Evolutionary conservation across 1,284 basidiomycete genomes (phyloP), one percentile per base, ranked within the genome.

Genomic region (Phaffia rhodozyma): DNA sequence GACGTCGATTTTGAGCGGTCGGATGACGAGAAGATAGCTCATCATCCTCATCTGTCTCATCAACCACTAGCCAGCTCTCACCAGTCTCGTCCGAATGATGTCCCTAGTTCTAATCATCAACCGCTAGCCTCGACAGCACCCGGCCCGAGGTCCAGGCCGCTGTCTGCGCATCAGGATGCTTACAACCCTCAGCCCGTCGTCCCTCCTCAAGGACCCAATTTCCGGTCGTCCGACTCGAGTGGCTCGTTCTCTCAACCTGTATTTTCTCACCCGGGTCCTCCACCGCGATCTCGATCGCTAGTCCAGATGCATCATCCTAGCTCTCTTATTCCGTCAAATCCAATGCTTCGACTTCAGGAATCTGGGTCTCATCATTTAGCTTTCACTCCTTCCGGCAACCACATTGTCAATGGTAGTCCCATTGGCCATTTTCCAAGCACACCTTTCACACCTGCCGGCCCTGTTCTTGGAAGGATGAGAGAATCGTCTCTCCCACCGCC

Each of bases 341-440:
- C 51, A 16, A 48, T 23, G 3, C n/a, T 61, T 11, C 23, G 49
- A 13, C 52, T 47, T 0, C 38, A 43, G 38, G 60, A 50, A 13
- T 32, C 27, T 6, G 53, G 60, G 11, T 59, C 58, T 4, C 52
- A 61, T n/a, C 50, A 55, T 32, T 38, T 61, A 21, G 34, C 59
- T 30, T 50, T 60, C 51, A 60, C 59, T 20, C 59, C 59, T 21
- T 16, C 29, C 13, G 52, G 60, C 23, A 18, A 52, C 53, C 18
- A 52, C 30, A 27, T 61, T 23, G 52, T 43, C 13, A 16, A 25
- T 20, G 60, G 53, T 0, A 30, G 25, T 1, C 60, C 60, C 2
- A 32, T 61, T 48, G 23, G 18, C 18, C 60, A 61, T 16, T 6
- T 29, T 1, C 25, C 38, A 21, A 27, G 25, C 11, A 61, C 52